phyloP scores from a whole-genome alignment of 108 stramenopile genomes.

The Cyclotella atomus region DNA sequence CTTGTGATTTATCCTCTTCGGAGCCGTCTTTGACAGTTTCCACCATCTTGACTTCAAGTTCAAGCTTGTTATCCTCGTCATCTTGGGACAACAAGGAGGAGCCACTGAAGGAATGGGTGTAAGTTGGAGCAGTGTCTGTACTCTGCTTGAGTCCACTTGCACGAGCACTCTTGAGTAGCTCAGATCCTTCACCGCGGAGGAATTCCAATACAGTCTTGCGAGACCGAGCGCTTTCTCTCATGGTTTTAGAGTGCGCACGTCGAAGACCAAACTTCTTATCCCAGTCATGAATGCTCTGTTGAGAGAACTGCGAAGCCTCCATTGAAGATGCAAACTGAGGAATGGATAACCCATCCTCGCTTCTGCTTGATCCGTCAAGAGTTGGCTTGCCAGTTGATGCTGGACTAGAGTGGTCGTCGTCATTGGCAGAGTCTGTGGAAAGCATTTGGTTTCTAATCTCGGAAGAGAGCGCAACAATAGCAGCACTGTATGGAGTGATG shows the following conservation, averaged over 20 bases:
- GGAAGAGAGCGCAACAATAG: neutral
- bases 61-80: neutral
- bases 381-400: neutral
- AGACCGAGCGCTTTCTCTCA: conserved; percentile 69
- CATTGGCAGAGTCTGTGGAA: neutral
- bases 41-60: neutral
- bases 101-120: neutral
- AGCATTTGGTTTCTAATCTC: neutral
- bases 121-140: neutral
- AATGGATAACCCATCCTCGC: neutral
- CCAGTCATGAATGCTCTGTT: conserved; percentile 84
- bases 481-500: conserved; percentile 12
- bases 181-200: conserved; percentile 24
- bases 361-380: neutral
- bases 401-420: neutral
- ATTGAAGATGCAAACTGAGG: conserved; percentile 47
- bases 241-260: conserved; percentile 76
- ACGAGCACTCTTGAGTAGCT: neutral
- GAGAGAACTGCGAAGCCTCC: conserved; percentile 64
- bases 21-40: neutral
- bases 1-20: neutral
- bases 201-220: conserved; percentile 53
- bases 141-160: neutral
- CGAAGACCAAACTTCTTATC: conserved; percentile 82
- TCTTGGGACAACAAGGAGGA: neutral